phyloP scores from a whole-genome alignment of 2,329 filamentous ascomycete genomes.

The Ophiognomonia clavigignenti-juglandacearum region DNA sequence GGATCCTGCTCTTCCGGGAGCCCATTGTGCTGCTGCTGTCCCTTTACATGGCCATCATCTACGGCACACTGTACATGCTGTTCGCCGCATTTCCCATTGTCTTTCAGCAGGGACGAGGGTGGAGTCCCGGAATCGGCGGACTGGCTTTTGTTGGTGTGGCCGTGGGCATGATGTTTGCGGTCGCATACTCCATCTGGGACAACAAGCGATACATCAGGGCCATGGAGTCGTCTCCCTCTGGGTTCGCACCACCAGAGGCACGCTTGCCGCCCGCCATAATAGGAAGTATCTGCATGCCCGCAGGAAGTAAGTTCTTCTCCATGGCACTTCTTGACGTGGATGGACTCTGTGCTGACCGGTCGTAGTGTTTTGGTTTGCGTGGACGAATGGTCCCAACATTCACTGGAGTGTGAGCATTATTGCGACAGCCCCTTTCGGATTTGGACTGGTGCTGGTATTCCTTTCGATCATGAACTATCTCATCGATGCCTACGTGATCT shows the following conservation, averaged over 20 bases:
- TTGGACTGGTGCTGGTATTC: constrained; percentile 58
- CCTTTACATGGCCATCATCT: constrained; percentile 59
- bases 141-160: constrained; percentile 61
- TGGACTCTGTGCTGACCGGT: not conserved
- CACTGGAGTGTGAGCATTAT: constrained; percentile 33
- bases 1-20: constrained; percentile 60
- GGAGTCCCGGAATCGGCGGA: constrained; percentile 53
- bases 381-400: constrained; percentile 19
- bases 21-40: constrained; percentile 61
- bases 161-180: constrained; percentile 56
- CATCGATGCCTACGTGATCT: constrained; percentile 68
- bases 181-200: constrained; percentile 46
- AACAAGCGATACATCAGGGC: constrained; percentile 48
- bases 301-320: constrained; percentile 3
- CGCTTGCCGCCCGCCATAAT: constrained; percentile 57
- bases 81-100: constrained; percentile 57
- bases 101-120: constrained; percentile 53
- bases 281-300: constrained; percentile 39
- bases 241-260: constrained; percentile 58
- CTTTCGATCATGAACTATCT: constrained; percentile 63
- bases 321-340: too few species aligned
- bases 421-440: constrained; percentile 33
- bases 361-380: constrained; percentile 15
- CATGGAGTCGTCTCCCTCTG: constrained; percentile 36
- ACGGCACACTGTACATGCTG: constrained; percentile 50